Evolutionary conservation across 768 basidiomycete genomes (phyloP).

Genomic region (Tulasnella sp.): DNA sequence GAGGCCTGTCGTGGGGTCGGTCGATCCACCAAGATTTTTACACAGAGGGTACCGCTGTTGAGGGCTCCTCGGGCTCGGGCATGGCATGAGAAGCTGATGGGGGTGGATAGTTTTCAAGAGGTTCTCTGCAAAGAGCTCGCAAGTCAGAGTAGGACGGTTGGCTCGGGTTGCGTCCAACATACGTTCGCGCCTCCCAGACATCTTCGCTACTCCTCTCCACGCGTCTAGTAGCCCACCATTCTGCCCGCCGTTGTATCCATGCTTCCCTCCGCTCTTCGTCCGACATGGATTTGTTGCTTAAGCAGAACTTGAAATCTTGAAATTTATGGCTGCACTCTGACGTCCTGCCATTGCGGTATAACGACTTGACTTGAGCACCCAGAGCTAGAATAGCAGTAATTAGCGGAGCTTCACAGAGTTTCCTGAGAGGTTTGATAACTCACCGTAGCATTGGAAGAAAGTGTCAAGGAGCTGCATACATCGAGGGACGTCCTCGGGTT

Average conservation of each 20-base stretch:
- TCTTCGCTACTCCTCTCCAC: slow-evolving; percentile 84
- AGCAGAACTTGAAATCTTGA: slow-evolving; percentile 93
- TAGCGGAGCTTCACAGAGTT: neutral
- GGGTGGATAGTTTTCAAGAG: slow-evolving; percentile 19
- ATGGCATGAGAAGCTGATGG: slow-evolving; percentile 19
- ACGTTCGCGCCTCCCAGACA: slow-evolving; percentile 88
- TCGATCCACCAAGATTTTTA: too few relatives aligned
- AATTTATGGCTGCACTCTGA: slow-evolving; percentile 70
- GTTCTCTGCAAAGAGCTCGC: neutral
- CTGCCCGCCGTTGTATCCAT: slow-evolving; percentile 83
- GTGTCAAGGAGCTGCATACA: slow-evolving; percentile 74
- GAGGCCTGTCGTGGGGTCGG: too few relatives aligned
- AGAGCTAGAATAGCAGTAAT: slow-evolving; percentile 50
- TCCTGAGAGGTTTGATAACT: slow-evolving; percentile 30
- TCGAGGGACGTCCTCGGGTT: slow-evolving; percentile 71
- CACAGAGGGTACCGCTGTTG: too few relatives aligned
- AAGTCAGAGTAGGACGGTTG: neutral
- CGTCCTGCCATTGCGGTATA: slow-evolving; percentile 81
- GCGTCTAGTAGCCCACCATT: slow-evolving; percentile 88
- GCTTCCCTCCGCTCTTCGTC: slow-evolving; percentile 72
- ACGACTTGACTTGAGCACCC: slow-evolving; percentile 70
- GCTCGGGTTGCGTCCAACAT: slow-evolving; percentile 37
- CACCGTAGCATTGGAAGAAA: slow-evolving; percentile 68
- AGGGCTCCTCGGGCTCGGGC: neutral
- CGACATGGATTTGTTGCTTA: slow-evolving; percentile 73